A percentile compares a stretch with the other conserved stretches of the same genome.
These are phyloP conservation scores for Malassezia nana DNA, from an alignment of 1,284 basidiomycete genomes.

Conservation along the genomic window DNA sequence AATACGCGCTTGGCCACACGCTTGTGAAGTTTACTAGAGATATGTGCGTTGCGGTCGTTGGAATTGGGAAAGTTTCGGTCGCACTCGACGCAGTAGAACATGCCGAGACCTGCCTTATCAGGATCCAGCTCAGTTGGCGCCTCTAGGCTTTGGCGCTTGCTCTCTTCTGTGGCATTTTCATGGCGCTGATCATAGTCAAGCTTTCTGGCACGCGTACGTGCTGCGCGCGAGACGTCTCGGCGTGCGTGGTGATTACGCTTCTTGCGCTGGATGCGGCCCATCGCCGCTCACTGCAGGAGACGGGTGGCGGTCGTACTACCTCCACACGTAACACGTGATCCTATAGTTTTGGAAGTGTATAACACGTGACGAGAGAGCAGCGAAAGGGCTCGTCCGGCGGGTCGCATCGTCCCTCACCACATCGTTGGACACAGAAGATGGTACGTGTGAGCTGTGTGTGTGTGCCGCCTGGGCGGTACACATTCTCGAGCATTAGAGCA, in stretches of 20 bases:
- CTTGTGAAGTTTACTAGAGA: conserved; percentile 43
- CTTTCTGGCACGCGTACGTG: conserved; percentile 43
- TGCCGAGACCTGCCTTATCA: conserved; percentile 46
- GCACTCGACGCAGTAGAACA: conserved; percentile 47
- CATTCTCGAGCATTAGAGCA: not conserved
- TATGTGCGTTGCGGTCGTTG: conserved; percentile 39
- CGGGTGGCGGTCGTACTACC: not conserved
- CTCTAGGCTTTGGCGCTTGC: conserved; percentile 30
- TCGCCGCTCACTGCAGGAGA: conserved; percentile 5
- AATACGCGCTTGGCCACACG: conserved; percentile 37
- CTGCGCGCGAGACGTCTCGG: conserved; percentile 41
- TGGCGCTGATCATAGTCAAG: conserved; percentile 46
- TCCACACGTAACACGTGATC: conserved; percentile 5
- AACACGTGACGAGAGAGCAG: conserved; percentile 7
- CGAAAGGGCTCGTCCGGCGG: conserved; percentile 1
- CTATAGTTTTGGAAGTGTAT: conserved; percentile 7
- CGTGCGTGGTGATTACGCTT: conserved; percentile 46
- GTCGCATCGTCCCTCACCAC: conserved; percentile 13
- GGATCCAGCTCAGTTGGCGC: conserved; percentile 40
- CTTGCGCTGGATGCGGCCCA: conserved; percentile 38
- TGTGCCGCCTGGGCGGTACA: not conserved
- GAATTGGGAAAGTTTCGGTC: conserved; percentile 43
- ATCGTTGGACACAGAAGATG: conserved; percentile 14
- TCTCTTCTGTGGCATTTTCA: conserved; percentile 31
- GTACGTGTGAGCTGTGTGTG: conserved; percentile 1